phyloP scores from a whole-genome alignment of 129 eudicot species.

The Chrysanthemum lavandulifolium region DNA sequence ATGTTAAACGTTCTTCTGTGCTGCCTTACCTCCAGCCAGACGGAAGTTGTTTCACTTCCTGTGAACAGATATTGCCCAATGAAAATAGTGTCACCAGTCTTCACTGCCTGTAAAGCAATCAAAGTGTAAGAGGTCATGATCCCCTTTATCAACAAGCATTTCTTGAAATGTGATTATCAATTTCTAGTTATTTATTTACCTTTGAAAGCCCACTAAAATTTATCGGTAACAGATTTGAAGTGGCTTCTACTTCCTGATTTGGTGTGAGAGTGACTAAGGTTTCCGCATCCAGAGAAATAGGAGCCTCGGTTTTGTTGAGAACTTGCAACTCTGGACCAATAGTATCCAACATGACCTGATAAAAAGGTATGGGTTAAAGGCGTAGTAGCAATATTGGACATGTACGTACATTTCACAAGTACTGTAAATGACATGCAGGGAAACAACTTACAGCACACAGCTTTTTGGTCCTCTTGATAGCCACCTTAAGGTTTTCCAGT shows the following conservation, averaged over 20 bases:
- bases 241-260: slow-evolving; percentile 68
- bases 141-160: not conserved
- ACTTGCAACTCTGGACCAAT: slow-evolving; percentile 87
- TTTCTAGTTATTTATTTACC: slow-evolving; percentile 26
- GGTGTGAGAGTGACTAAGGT: slow-evolving; percentile 60
- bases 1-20: not conserved
- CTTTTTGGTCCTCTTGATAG: slow-evolving; percentile 71
- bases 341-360: slow-evolving; percentile 82
- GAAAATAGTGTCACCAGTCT: slow-evolving; percentile 80
- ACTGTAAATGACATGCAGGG: not conserved
- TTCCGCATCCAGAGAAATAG: slow-evolving; percentile 64
- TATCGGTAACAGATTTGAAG: slow-evolving; percentile 67
- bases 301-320: slow-evolving; percentile 62
- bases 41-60: slow-evolving; percentile 84
- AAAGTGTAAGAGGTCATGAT: not conserved
- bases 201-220: slow-evolving; percentile 68
- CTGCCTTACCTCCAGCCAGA: slow-evolving; percentile 75
- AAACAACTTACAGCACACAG: slow-evolving; percentile 70
- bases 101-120: slow-evolving; percentile 65
- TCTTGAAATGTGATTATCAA: not conserved
- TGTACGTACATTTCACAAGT: not conserved
- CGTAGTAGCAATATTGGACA: not conserved
- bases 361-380: not conserved
- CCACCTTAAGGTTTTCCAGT: slow-evolving; percentile 57
- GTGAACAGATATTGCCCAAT: slow-evolving; percentile 87